A percentile compares a stretch with the other conserved stretches of the same genome.
Evolutionary conservation across 345 rosid genomes (phyloP).

Genomic region (Brassica incana): DNA sequence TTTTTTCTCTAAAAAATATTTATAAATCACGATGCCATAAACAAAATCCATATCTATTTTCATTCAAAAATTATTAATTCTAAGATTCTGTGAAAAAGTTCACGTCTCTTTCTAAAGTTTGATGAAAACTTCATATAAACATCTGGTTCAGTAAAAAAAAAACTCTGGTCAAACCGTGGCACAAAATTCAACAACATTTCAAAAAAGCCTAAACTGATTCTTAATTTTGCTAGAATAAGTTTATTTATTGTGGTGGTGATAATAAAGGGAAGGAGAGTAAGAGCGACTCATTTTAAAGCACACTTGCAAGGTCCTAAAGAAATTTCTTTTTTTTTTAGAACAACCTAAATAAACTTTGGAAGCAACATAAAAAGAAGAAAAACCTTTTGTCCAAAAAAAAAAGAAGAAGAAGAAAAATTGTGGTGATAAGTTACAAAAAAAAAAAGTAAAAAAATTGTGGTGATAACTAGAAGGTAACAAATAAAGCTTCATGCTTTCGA

Average conservation of each 20-base stretch:
- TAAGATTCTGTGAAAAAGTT: background rate
- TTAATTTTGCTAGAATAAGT: background rate
- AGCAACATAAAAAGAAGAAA: background rate
- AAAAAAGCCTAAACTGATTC: background rate
- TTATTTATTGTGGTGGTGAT: background rate
- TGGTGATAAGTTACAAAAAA: too few species aligned
- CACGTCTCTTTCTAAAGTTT: background rate
- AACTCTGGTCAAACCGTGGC: background rate
- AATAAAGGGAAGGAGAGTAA: background rate
- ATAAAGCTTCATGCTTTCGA: too few species aligned
- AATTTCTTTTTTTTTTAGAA: too few species aligned
- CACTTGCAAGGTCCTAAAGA: background rate
- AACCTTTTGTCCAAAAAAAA: too few species aligned
- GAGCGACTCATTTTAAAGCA: background rate
- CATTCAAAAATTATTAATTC: background rate
- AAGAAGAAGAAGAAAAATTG: too few species aligned
- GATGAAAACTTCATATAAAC: background rate
- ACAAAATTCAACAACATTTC: background rate
- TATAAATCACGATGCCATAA: background rate
- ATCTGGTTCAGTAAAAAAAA: background rate
- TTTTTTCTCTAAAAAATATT: background rate
- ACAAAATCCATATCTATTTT: background rate
- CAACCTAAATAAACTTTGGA: background rate
- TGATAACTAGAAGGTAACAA: background rate
- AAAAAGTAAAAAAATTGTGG: background rate